These are phyloP conservation scores for Cyclostephanos tholiformis DNA, from an alignment of 108 stramenopile species.

Conservation along the genomic window DNA sequence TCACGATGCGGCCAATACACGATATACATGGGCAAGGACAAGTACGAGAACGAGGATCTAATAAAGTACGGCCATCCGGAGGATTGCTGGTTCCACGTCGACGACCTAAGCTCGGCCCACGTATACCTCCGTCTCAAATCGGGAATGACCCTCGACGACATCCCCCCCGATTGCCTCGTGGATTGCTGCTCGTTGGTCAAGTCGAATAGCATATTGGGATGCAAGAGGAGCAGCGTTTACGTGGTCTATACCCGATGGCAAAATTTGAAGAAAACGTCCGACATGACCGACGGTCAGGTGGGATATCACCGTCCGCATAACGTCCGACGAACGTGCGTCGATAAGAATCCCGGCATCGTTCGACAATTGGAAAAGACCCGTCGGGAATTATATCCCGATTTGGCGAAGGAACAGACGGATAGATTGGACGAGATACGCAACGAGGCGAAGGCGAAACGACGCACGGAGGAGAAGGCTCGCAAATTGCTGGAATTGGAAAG, in stretches of 20 bases:
- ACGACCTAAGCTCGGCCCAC: constrained; percentile 96
- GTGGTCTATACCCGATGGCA: constrained; percentile 89
- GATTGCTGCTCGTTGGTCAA: constrained; percentile 82
- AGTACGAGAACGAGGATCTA: constrained; percentile 98
- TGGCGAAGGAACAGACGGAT: constrained; percentile 65
- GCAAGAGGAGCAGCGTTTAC: constrained; percentile 74
- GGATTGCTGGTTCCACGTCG: constrained; percentile 97
- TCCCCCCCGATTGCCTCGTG: constrained; percentile 65
- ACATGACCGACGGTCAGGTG: constrained; percentile 83
- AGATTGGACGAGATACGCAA: constrained; percentile 63
- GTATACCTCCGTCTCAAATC: constrained; percentile 95
- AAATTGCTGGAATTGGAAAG: constrained; percentile 51
- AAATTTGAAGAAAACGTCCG: constrained; percentile 71
- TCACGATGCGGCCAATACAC: constrained; percentile 73
- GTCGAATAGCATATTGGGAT: constrained; percentile 82
- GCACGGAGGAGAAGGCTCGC: constrained; percentile 59
- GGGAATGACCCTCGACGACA: constrained; percentile 87
- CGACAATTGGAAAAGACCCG: constrained; percentile 76
- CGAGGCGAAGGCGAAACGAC: constrained; percentile 69
- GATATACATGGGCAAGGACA: constrained; percentile 89
- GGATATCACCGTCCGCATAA: constrained; percentile 83
- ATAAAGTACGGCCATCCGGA: constrained; percentile 93
- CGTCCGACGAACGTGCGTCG: constrained; percentile 67
- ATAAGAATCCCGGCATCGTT: constrained; percentile 79
- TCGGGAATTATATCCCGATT: constrained; percentile 63